Base-by-base conservation (phyloP, 2,329 filamentous ascomycete species). In the Monosporascus ibericus region DNA sequence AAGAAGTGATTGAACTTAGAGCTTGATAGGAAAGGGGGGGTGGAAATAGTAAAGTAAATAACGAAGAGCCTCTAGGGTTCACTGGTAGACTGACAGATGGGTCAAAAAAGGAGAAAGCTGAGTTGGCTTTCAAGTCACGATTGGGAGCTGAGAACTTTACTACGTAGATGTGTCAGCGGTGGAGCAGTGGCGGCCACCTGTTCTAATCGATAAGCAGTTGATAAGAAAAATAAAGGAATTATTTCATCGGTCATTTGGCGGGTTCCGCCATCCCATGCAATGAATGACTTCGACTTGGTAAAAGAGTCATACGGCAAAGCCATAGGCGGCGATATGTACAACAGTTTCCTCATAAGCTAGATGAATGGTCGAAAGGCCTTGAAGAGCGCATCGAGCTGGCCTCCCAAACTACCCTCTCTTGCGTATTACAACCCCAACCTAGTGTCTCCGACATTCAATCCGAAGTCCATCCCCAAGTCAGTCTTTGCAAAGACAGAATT, bases 401-500 rank as follows among this genome's bases (percentile, higher is more conserved):
- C 47, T 46, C 34, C 18, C 50, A 36, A 14, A n/a, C 44, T 44
- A 24, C 2, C 6, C 18, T 9, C 46, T 5, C 18, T 18, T 18
- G n/a, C 38, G 22, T 40, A 20, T 11, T 40, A 20, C 18, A 58
- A 58, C 15, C 49, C 53, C 6, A 34, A 55, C 49, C 7, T 48
- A n/a, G 1, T 24, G 20, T 6, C 18, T 40, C 38, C 38, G 18
- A 40, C 7, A 2, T 40, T 18, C 38, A 11, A 40, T 8, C 38
- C 17, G 18, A 18, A 40, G 3, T 40, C 38, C 17, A 40, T 40
- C 38, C 14, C n/a, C 14, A 25, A 44, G 25, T 54, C 53, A 11
- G 20, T 17, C 44, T 61, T 61, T 30, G 48, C 30, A 14, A 48
- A 49, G 9, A 24, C 50, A 20, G 50, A 42, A 27, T 44, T 60